A percentile compares a stretch with the other conserved stretches of the same genome.
These are phyloP conservation scores for Debaryomyces coudertii DNA, from an alignment of 1,139 yeast species.

Conservation along the genomic window DNA sequence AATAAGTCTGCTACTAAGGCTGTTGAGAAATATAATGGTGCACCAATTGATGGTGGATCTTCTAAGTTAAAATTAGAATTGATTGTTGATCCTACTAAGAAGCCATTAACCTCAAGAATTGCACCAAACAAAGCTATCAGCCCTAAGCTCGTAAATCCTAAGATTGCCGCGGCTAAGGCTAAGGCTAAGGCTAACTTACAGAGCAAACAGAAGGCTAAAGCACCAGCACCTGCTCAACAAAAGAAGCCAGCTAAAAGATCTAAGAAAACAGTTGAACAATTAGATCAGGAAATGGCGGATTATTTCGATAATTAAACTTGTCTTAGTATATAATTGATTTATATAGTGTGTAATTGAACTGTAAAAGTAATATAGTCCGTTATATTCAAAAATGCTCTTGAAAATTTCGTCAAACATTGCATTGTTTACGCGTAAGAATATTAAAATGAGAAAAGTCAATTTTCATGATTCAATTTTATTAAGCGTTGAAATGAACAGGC, in stretches of 20 bases:
- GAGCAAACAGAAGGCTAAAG: conserved; percentile 26
- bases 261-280: conserved; percentile 83
- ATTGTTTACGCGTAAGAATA: neutral
- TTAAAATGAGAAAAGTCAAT: neutral
- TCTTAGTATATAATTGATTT: conserved; percentile 5
- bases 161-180: conserved; percentile 27
- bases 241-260: conserved; percentile 45
- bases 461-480: neutral
- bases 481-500: neutral
- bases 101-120: conserved; percentile 75
- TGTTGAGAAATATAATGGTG: conserved; percentile 84
- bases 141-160: conserved; percentile 21
- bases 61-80: conserved; percentile 79
- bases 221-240: conserved; percentile 28
- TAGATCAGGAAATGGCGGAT: conserved; percentile 94
- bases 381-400: neutral
- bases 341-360: conserved; percentile 8
- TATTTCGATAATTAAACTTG: conserved; percentile 50
- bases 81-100: conserved; percentile 81
- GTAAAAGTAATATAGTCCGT: conserved; percentile 2
- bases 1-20: conserved; percentile 71
- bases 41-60: conserved; percentile 89
- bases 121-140: conserved; percentile 46
- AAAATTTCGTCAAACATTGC: neutral
- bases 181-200: conserved; percentile 32